Percentiles rank a stretch among this genome's conserved stretches.
Evolutionary conservation across 2,329 filamentous ascomycete species (phyloP).

Genomic region (Tolypocladium endophyticum): DNA sequence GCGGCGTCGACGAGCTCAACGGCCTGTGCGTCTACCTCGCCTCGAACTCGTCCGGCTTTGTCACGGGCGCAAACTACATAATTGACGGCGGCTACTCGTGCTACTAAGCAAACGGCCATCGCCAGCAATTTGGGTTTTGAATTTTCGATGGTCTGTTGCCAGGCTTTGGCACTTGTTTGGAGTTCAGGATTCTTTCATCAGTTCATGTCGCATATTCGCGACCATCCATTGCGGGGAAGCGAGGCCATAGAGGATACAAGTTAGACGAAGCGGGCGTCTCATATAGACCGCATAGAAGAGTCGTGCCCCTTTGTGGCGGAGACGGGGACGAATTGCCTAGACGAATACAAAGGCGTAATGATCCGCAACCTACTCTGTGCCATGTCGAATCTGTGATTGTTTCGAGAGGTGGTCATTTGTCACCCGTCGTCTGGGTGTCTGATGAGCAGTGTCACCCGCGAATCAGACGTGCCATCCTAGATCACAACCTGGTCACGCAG

Average conservation of each 20-base stretch:
- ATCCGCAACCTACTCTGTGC: neutral
- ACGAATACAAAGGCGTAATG: neutral
- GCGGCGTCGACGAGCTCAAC: slow-evolving; percentile 66
- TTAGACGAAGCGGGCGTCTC: neutral
- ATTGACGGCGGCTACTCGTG: slow-evolving; percentile 63
- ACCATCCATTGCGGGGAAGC: neutral
- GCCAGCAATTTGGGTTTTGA: neutral
- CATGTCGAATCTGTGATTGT: neutral
- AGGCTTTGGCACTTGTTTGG: slow-evolving; percentile 3
- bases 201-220: neutral
- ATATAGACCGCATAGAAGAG: neutral
- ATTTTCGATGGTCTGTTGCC: neutral
- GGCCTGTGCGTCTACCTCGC: slow-evolving; percentile 67
- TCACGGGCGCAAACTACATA: slow-evolving; percentile 66
- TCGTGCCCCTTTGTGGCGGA: neutral
- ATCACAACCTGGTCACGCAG: neutral
- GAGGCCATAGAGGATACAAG: slow-evolving; percentile 1
- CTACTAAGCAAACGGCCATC: slow-evolving; percentile 29
- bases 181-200: slow-evolving; percentile 4
- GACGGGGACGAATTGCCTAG: neutral
- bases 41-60: slow-evolving; percentile 61
- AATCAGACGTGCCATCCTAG: neutral
- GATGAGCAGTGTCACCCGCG: neutral
- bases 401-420: neutral
- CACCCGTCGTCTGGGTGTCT: neutral